Percentiles rank a stretch among this genome's conserved stretches.
Conservation (phyloP, 2,329 filamentous ascomycete genomes). For the Calonectria henricotiae region DNA sequence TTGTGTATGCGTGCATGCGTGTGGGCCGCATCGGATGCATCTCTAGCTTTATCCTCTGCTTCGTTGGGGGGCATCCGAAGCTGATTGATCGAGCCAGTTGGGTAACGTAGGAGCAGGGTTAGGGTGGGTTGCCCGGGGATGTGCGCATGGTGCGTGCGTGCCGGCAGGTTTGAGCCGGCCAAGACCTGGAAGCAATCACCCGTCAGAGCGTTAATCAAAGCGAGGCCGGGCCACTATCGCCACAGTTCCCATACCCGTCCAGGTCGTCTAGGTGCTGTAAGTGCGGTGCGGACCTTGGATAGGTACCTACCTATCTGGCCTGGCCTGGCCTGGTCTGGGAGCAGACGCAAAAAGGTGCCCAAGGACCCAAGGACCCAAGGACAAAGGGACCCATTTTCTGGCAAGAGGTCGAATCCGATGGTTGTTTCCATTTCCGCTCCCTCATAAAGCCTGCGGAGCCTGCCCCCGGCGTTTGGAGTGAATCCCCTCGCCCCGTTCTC, state of each 20-base stretch:
- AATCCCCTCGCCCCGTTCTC: constrained; percentile 31
- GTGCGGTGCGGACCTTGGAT: not conserved
- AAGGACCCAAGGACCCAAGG: constrained; percentile 15
- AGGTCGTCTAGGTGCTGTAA: not conserved
- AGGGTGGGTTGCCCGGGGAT: constrained; percentile 23
- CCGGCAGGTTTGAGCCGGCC: constrained; percentile 45
- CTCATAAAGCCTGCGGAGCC: constrained; percentile 48
- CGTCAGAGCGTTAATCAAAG: constrained; percentile 50
- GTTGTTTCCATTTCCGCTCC: constrained; percentile 45
- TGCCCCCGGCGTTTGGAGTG: constrained; percentile 38
- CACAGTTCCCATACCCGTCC: constrained; percentile 23
- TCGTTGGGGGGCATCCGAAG: constrained; percentile 17
- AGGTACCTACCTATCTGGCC: constrained; percentile 12
- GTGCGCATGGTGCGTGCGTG: constrained; percentile 41
- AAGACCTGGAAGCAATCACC: constrained; percentile 43
- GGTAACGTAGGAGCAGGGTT: constrained; percentile 6
- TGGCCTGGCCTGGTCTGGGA: constrained; percentile 3
- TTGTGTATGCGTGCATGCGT: constrained; percentile 2
- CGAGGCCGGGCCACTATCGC: constrained; percentile 49
- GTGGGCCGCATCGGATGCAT: constrained; percentile 12
- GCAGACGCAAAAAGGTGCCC: constrained; percentile 19
- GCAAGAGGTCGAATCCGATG: constrained; percentile 44
- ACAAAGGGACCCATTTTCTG: constrained; percentile 5
- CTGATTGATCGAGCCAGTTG: constrained; percentile 19
- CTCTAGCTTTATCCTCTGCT: constrained; percentile 15